phyloP scores from a whole-genome alignment of 129 eudicot genomes.

The Flaveria brownii region DNA sequence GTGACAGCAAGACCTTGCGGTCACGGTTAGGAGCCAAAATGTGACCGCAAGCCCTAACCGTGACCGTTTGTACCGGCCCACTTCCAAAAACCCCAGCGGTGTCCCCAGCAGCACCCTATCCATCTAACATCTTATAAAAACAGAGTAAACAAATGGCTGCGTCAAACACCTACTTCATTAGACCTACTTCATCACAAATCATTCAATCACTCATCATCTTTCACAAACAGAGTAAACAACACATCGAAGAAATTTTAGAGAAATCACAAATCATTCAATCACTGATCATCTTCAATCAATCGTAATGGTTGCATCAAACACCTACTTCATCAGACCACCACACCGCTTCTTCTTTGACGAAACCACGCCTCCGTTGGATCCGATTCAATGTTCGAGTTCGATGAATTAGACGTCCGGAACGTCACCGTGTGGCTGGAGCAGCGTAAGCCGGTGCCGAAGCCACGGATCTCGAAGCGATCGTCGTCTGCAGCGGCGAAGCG shows the following conservation, averaged over 20 bases:
- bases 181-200: no score
- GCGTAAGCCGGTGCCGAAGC: conserved; percentile 36
- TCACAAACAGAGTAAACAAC: conserved; percentile 18
- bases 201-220: background rate
- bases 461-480: conserved; percentile 43
- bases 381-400: conserved; percentile 55
- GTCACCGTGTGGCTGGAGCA: conserved; percentile 57
- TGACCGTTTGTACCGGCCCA: no score
- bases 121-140: conserved; percentile 50
- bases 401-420: conserved; percentile 73
- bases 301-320: conserved; percentile 62
- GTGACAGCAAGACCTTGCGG: no score
- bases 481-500: conserved; percentile 24
- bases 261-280: background rate
- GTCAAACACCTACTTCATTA: no score
- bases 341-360: conserved; percentile 51
- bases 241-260: conserved; percentile 9
- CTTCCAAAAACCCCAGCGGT: no score
- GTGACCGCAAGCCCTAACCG: no score
- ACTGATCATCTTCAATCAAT: background rate
- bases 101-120: no score
- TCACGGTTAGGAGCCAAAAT: no score
- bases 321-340: conserved; percentile 51
- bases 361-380: conserved; percentile 24
- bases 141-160: conserved; percentile 12